phyloP scores from a whole-genome alignment of 768 basidiomycete genomes.

The Termitomyces heimii region DNA sequence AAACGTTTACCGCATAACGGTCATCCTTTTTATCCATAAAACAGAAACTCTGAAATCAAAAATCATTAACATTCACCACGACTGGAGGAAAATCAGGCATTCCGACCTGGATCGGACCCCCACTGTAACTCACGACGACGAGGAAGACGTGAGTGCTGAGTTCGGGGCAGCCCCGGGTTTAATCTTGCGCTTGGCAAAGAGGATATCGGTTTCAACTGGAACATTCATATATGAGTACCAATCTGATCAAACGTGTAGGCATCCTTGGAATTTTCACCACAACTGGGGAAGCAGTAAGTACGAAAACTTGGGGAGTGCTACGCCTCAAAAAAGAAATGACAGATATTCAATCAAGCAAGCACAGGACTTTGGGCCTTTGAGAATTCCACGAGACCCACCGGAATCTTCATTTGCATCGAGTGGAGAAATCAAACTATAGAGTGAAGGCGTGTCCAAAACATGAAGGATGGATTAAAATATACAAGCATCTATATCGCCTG shows the following conservation, averaged over 20 bases:
- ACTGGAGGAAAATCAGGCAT: neutral
- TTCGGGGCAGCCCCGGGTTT: neutral
- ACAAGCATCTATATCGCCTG: conserved; percentile 13
- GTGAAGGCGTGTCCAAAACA: neutral
- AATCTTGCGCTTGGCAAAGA: neutral
- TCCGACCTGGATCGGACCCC: neutral
- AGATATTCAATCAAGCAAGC: neutral
- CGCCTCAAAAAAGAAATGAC: neutral
- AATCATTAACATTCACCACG: neutral
- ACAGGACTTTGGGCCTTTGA: no score
- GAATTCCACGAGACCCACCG: neutral
- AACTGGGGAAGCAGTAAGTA: neutral
- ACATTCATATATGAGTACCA: neutral
- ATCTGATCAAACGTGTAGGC: neutral
- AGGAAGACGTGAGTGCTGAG: neutral
- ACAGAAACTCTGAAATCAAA: neutral
- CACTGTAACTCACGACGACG: neutral
- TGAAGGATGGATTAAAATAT: conserved; percentile 3
- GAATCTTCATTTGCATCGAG: neutral
- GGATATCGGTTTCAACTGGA: neutral
- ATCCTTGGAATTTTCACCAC: neutral
- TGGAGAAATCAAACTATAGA: neutral
- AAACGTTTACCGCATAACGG: neutral
- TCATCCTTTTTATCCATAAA: neutral
- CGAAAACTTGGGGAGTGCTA: neutral